These are phyloP conservation scores for Petunia hybrid DNA, from an alignment of 305 asterid genomes.

Conservation along the genomic window DNA sequence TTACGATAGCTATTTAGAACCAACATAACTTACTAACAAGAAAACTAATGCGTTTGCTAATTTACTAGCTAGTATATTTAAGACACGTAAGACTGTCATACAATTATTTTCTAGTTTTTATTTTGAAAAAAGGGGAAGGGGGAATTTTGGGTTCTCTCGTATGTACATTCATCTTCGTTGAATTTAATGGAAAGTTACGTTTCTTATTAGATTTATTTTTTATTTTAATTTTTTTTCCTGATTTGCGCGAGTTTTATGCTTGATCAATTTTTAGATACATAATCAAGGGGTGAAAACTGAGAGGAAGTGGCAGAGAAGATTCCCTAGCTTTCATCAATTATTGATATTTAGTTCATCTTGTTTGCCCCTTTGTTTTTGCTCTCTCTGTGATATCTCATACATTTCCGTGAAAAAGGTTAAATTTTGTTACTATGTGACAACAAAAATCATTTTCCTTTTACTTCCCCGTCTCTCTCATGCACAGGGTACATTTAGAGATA, in stretches of 20 bases:
- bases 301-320: conserved; percentile 43
- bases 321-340: conserved; percentile 41
- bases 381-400: conserved; percentile 41
- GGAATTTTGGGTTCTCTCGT: background rate
- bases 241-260: background rate
- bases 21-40: too few species aligned
- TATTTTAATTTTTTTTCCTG: background rate
- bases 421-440: conserved; percentile 44
- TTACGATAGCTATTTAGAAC: too few species aligned
- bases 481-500: background rate
- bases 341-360: conserved; percentile 45
- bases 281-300: conserved; percentile 39
- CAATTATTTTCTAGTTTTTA: background rate
- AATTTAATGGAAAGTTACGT: background rate
- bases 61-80: too few species aligned
- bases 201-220: background rate
- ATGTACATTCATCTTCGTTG: background rate
- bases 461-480: background rate
- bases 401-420: conserved; percentile 44
- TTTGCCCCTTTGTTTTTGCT: conserved; percentile 46
- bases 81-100: background rate
- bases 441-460: conserved; percentile 22
- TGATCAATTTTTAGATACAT: background rate
- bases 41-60: too few species aligned
- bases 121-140: conserved; percentile 3